A percentile compares a stretch with the other conserved stretches of the same genome.
These are phyloP conservation scores for Mytilinidion resinicola DNA, from an alignment of 495 filamentous ascomycete species.

Conservation along the genomic window DNA sequence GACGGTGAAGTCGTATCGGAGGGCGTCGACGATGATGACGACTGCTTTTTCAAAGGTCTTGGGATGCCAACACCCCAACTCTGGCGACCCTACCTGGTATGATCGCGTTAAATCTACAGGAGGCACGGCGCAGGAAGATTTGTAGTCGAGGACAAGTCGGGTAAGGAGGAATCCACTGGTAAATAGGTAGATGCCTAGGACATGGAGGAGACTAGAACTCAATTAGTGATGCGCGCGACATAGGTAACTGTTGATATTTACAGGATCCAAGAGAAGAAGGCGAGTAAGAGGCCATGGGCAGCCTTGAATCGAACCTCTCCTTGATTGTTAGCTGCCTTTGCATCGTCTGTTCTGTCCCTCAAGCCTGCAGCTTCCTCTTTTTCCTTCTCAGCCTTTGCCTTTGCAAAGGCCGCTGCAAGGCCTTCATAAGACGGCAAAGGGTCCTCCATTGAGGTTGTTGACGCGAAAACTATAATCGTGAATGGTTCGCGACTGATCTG, in stretches of 20 bases:
- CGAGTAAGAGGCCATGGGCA: slow-evolving; percentile 45
- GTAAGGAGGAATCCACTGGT: slow-evolving; percentile 96
- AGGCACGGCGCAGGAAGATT: slow-evolving; percentile 70
- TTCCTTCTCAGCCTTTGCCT: slow-evolving; percentile 33
- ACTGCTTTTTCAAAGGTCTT: slow-evolving; percentile 88
- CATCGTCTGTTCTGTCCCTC: slow-evolving; percentile 17
- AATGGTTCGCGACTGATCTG: neutral
- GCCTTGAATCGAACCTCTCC: slow-evolving; percentile 48
- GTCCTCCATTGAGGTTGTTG: slow-evolving; percentile 23
- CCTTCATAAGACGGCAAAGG: slow-evolving; percentile 31
- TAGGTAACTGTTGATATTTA: slow-evolving; percentile 4
- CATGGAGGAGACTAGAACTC: slow-evolving; percentile 58
- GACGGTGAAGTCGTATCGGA: slow-evolving; percentile 94
- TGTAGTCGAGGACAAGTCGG: slow-evolving; percentile 78
- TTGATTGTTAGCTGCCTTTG: slow-evolving; percentile 31
- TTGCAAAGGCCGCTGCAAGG: slow-evolving; percentile 37
- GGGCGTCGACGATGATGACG: slow-evolving; percentile 84
- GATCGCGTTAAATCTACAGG: slow-evolving; percentile 50
- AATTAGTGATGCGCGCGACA: slow-evolving; percentile 12
- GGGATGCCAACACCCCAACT: slow-evolving; percentile 87
- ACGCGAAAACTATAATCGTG: neutral
- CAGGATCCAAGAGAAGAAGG: slow-evolving; percentile 47
- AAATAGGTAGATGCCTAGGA: slow-evolving; percentile 81
- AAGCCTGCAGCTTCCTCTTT: slow-evolving; percentile 29
- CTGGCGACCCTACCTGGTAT: slow-evolving; percentile 44